Conservation (phyloP, 768 basidiomycete species). For the Mycena galopus region DNA sequence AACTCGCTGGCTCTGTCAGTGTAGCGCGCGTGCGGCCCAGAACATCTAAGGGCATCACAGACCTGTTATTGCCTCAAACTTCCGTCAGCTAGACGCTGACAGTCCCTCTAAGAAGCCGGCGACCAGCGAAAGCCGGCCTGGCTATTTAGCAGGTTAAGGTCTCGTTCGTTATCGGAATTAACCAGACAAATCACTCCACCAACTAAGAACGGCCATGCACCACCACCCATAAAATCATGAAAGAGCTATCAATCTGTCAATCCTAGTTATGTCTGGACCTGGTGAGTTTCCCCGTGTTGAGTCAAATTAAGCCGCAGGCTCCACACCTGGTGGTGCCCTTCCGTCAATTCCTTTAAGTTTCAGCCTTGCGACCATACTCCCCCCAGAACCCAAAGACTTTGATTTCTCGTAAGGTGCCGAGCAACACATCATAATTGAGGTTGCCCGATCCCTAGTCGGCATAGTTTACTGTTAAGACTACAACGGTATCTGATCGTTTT, state of each 20-base stretch:
- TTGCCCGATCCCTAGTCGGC: too few species aligned
- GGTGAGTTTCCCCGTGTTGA: slow-evolving; percentile 87
- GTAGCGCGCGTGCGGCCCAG: too few species aligned
- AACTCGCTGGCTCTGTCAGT: too few species aligned
- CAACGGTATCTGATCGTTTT: too few species aligned
- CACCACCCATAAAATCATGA: slow-evolving; percentile 89
- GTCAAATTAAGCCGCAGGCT: slow-evolving; percentile 90
- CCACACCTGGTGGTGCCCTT: slow-evolving; percentile 72
- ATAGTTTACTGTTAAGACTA: too few species aligned
- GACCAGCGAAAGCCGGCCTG: slow-evolving; percentile 81
- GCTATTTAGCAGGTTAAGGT: slow-evolving; percentile 95
- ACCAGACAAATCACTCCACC: slow-evolving; percentile 97
- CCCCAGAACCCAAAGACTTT: slow-evolving; percentile 91
- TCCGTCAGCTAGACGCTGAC: too few species aligned
- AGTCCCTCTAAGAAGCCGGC: slow-evolving; percentile 88
- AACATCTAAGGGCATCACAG: too few species aligned
- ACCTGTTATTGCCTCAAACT: too few species aligned
- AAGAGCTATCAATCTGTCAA: slow-evolving; percentile 89
- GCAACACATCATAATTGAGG: too few species aligned
- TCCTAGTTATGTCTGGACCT: slow-evolving; percentile 84
- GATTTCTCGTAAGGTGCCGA: slow-evolving; percentile 91
- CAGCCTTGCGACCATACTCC: slow-evolving; percentile 78
- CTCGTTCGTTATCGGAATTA: slow-evolving; percentile 96
- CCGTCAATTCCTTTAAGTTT: slow-evolving; percentile 76
- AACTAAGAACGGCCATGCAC: slow-evolving; percentile 93